phyloP scores from a whole-genome alignment of 2,329 filamentous ascomycete genomes.

The Penicillium sp. region DNA sequence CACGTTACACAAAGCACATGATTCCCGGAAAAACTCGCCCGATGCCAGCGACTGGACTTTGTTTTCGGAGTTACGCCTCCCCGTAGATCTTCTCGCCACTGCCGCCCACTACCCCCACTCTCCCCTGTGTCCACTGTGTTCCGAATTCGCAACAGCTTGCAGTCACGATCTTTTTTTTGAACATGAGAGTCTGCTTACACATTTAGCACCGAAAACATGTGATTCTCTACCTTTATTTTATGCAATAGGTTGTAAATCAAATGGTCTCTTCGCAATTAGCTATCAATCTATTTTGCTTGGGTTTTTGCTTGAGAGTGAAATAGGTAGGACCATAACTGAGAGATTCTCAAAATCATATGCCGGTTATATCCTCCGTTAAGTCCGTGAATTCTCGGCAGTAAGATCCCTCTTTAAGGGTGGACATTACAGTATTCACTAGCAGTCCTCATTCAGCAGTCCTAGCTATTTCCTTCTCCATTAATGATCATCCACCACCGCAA shows the following conservation, averaged over 20 bases:
- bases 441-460: neutral
- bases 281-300: too few relatives aligned
- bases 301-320: too few relatives aligned
- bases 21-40: neutral
- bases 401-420: too few relatives aligned
- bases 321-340: too few relatives aligned
- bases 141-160: neutral
- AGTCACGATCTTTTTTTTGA: neutral
- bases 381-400: too few relatives aligned
- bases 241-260: neutral
- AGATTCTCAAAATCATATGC: too few relatives aligned
- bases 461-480: neutral
- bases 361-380: too few relatives aligned
- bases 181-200: neutral
- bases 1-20: neutral
- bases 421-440: too few relatives aligned
- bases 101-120: neutral
- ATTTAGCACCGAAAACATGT: neutral
- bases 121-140: neutral
- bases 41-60: neutral
- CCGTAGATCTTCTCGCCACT: constrained; percentile 10
- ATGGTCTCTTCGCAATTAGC: neutral
- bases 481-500: neutral
- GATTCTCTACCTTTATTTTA: too few relatives aligned
- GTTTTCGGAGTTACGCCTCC: neutral